Percentiles rank a stretch among this genome's conserved stretches.
phyloP scores from a whole-genome alignment of 495 filamentous ascomycete genomes.

The Neurospora sp. region DNA sequence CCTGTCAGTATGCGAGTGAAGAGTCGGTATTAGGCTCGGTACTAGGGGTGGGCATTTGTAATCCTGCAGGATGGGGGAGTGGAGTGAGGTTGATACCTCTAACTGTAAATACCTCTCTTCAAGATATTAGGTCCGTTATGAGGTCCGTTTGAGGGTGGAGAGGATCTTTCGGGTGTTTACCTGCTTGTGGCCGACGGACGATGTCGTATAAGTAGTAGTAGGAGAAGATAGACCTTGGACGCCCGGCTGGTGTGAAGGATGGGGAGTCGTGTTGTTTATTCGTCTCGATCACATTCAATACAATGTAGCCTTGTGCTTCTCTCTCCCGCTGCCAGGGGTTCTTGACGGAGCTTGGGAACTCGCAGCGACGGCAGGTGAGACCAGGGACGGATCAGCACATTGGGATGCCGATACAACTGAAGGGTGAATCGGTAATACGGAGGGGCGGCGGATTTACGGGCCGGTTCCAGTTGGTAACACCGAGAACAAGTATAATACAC shows the following conservation, averaged over 20 bases:
- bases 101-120: background rate
- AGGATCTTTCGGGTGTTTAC: background rate
- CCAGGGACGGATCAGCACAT: background rate
- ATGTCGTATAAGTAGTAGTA: background rate
- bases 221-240: background rate
- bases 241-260: background rate
- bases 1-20: background rate
- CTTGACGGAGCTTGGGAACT: background rate
- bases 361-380: background rate
- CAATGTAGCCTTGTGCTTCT: background rate
- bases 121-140: background rate
- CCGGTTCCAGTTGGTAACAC: background rate
- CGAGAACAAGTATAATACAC: background rate
- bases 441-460: background rate
- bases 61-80: background rate
- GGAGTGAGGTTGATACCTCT: background rate
- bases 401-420: background rate
- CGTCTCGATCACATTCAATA: background rate
- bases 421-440: background rate
- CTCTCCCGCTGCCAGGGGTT: background rate
- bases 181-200: background rate
- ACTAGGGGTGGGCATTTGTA: background rate
- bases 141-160: background rate
- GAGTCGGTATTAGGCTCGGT: background rate
- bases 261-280: background rate